These are phyloP conservation scores for Xylaria sp. DNA, from an alignment of 2,329 filamentous ascomycete species.

Conservation along the genomic window DNA sequence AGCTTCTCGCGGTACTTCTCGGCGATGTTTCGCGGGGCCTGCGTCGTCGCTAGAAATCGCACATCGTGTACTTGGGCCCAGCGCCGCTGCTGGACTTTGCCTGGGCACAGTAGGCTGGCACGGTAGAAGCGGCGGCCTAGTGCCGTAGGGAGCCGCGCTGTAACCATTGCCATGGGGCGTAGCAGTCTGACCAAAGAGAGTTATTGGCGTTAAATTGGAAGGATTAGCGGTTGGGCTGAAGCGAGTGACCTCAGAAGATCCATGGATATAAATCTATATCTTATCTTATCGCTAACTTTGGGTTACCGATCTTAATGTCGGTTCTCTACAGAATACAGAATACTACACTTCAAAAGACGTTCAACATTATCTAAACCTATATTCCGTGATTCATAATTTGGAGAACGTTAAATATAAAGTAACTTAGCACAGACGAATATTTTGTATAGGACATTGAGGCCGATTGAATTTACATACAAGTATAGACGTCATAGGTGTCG, in stretches of 20 bases:
- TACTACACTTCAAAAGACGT: too few species aligned
- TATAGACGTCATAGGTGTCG: too few species aligned
- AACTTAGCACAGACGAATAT: too few species aligned
- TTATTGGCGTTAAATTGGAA: background rate
- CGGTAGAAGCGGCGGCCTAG: conserved; percentile 39
- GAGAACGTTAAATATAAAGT: too few species aligned
- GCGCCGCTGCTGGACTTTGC: conserved; percentile 70
- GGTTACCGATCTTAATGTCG: too few species aligned
- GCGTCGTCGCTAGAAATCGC: conserved; percentile 86
- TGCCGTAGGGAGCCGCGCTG: conserved; percentile 32
- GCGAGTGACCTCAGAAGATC: background rate
- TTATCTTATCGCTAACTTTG: conserved; percentile 32
- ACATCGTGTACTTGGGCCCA: conserved; percentile 95
- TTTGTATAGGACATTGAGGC: too few species aligned
- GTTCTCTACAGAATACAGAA: too few species aligned
- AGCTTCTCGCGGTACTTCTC: conserved; percentile 93
- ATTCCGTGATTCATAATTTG: too few species aligned
- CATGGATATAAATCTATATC: background rate
- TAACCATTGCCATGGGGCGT: conserved; percentile 24
- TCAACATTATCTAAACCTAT: too few species aligned
- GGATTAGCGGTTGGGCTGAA: background rate
- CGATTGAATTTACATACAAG: too few species aligned
- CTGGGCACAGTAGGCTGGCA: conserved; percentile 23
- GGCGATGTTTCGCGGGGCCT: conserved; percentile 72
- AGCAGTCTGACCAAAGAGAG: background rate